Conservation (phyloP, 768 basidiomycete genomes). For the Strobilomyces dryophilus region DNA sequence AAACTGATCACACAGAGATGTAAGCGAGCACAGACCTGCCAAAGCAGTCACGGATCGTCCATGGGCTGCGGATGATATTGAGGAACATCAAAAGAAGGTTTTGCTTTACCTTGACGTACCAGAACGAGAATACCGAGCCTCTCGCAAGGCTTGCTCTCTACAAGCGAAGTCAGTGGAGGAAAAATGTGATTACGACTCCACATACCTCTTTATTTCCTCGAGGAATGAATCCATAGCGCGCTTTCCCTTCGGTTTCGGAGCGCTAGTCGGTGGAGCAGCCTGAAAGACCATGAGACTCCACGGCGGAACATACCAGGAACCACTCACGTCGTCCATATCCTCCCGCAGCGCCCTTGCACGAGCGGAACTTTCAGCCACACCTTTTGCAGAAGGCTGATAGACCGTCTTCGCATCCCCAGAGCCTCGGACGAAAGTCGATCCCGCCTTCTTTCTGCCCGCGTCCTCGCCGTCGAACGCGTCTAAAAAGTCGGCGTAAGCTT, state of each 20-base stretch:
- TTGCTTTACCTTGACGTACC: slow-evolving; percentile 36
- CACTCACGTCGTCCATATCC: slow-evolving; percentile 32
- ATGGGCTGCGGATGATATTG: slow-evolving; percentile 36
- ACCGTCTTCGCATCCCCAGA: slow-evolving; percentile 35
- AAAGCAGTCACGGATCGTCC: slow-evolving; percentile 85
- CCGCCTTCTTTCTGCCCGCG: slow-evolving; percentile 42
- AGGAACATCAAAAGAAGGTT: neutral
- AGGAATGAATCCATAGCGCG: slow-evolving; percentile 95
- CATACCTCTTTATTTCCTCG: slow-evolving; percentile 91
- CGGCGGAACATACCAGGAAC: slow-evolving; percentile 1
- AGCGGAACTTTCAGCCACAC: slow-evolving; percentile 27
- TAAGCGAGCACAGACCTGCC: slow-evolving; percentile 55
- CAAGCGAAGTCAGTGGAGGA: slow-evolving; percentile 1
- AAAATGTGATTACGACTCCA: neutral
- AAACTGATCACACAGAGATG: neutral
- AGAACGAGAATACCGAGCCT: slow-evolving; percentile 74
- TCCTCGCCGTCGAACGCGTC: slow-evolving; percentile 80
- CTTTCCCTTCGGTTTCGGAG: slow-evolving; percentile 83
- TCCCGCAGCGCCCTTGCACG: slow-evolving; percentile 30
- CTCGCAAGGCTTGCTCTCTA: slow-evolving; percentile 91
- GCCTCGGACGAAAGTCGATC: slow-evolving; percentile 61
- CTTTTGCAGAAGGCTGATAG: slow-evolving; percentile 43
- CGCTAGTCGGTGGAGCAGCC: slow-evolving; percentile 53
- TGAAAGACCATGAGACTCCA: slow-evolving; percentile 23
- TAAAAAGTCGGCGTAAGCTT: slow-evolving; percentile 79